Percentiles rank a stretch among this genome's conserved stretches.
phyloP scores from a whole-genome alignment of 495 filamentous ascomycete species.

The Delitschia confertaspora region DNA sequence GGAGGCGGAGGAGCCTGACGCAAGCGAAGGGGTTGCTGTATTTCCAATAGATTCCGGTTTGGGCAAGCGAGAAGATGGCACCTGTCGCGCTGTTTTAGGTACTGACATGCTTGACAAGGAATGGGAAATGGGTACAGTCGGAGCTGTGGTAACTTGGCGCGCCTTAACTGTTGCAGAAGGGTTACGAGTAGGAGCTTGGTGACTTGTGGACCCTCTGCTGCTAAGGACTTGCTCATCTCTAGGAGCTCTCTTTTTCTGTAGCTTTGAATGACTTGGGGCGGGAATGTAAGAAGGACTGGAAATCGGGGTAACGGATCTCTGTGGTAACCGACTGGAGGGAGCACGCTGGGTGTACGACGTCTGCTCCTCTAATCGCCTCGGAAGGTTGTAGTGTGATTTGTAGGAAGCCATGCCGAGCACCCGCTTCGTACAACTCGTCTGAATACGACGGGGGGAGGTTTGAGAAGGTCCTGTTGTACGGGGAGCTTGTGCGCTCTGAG shows the following conservation, averaged over 20 bases:
- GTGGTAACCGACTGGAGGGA: constrained; percentile 23
- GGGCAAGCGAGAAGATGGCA: constrained; percentile 23
- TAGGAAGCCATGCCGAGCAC: constrained; percentile 31
- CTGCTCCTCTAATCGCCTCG: constrained; percentile 20
- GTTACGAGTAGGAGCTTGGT: constrained; percentile 12
- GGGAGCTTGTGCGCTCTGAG: constrained; percentile 18
- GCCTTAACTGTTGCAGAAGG: constrained; percentile 4
- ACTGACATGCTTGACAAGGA: background rate
- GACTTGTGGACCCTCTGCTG: constrained; percentile 7
- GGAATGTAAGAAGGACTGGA: constrained; percentile 17
- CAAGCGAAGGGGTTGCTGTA: constrained; percentile 34
- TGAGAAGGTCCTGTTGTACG: constrained; percentile 23
- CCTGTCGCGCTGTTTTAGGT: constrained; percentile 10
- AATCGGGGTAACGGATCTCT: constrained; percentile 22
- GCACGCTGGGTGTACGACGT: constrained; percentile 20
- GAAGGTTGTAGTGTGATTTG: constrained; percentile 27
- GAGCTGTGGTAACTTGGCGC: constrained; percentile 16
- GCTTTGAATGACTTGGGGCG: constrained; percentile 15
- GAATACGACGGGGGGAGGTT: constrained; percentile 13
- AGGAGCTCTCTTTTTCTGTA: constrained; percentile 22
- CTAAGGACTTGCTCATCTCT: constrained; percentile 20
- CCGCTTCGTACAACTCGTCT: constrained; percentile 24
- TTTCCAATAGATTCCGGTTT: constrained; percentile 20
- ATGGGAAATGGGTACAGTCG: constrained; percentile 10
- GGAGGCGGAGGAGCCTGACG: constrained; percentile 35